phyloP scores from a whole-genome alignment of 257 asterid genomes.

The Solanum habrochaites region DNA sequence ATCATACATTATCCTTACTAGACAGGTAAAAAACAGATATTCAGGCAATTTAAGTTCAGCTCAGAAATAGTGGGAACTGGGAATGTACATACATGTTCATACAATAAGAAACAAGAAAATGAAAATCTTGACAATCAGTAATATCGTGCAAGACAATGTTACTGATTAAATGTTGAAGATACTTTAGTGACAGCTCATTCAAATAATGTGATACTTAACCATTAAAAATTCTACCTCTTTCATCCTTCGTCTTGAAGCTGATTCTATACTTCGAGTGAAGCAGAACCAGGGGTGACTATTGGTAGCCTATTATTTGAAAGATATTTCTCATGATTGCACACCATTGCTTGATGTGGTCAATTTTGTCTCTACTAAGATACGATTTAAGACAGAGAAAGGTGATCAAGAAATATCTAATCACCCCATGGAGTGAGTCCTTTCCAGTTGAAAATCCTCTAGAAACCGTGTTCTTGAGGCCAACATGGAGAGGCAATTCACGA shows the following conservation, averaged over 20 bases:
- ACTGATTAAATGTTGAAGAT: neutral
- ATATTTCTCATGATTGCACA: neutral
- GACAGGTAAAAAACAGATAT: neutral
- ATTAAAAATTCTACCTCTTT: neutral
- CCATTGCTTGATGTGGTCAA: neutral
- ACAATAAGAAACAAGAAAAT: neutral
- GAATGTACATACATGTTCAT: neutral
- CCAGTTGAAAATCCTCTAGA: neutral
- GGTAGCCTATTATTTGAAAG: neutral
- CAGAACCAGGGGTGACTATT: neutral
- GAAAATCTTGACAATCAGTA: neutral
- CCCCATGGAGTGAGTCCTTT: neutral
- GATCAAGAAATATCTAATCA: neutral
- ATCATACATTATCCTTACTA: slow-evolving; percentile 35
- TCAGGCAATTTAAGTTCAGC: neutral
- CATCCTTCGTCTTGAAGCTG: neutral
- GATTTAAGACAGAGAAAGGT: neutral
- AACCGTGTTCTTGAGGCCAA: neutral
- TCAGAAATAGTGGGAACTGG: neutral
- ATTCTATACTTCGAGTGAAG: neutral
- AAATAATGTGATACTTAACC: neutral
- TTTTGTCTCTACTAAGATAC: neutral
- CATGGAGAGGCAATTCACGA: neutral
- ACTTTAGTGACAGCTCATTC: no score
- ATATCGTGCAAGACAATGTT: neutral